Evolutionary conservation across 305 asterid genomes (phyloP).

Genomic region (Fraxinus floribunda): DNA sequence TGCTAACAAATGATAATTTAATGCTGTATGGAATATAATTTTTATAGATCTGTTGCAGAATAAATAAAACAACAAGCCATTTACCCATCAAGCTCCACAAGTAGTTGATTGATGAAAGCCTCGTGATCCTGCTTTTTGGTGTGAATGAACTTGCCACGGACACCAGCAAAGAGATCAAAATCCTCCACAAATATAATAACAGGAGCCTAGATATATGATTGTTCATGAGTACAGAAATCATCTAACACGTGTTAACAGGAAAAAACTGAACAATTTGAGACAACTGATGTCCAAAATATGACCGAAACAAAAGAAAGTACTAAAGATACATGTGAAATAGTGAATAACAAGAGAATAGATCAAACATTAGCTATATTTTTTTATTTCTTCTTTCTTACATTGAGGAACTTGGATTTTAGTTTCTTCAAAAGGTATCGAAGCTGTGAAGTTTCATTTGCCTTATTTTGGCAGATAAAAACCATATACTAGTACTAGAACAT

Average conservation of each 20-base stretch:
- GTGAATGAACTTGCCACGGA: constrained; percentile 84
- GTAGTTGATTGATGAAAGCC: constrained; percentile 95
- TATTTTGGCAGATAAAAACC: constrained; percentile 5
- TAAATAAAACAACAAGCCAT: constrained; percentile 3
- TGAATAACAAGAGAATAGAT: neutral
- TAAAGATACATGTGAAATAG: neutral
- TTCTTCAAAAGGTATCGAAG: neutral
- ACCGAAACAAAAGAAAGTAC: neutral
- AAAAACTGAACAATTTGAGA: neutral
- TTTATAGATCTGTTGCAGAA: neutral
- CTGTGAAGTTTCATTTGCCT: constrained; percentile 6
- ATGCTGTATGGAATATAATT: neutral
- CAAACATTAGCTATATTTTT: neutral
- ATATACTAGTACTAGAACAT: constrained; percentile 1
- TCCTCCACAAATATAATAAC: constrained; percentile 98
- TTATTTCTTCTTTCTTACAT: neutral
- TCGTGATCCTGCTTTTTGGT: constrained; percentile 94
- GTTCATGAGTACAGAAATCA: constrained; percentile 25
- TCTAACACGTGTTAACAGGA: constrained; percentile 21
- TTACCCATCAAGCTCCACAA: constrained; percentile 99
- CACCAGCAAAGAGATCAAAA: constrained; percentile 98
- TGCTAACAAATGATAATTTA: constrained; percentile 2
- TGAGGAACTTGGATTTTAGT: neutral
- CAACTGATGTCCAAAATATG: neutral
- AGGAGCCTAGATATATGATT: constrained; percentile 68